Percentiles rank a stretch among this genome's conserved stretches.
Conservation (phyloP, 495 filamentous ascomycete species). For the Penicillium waksmanii region DNA sequence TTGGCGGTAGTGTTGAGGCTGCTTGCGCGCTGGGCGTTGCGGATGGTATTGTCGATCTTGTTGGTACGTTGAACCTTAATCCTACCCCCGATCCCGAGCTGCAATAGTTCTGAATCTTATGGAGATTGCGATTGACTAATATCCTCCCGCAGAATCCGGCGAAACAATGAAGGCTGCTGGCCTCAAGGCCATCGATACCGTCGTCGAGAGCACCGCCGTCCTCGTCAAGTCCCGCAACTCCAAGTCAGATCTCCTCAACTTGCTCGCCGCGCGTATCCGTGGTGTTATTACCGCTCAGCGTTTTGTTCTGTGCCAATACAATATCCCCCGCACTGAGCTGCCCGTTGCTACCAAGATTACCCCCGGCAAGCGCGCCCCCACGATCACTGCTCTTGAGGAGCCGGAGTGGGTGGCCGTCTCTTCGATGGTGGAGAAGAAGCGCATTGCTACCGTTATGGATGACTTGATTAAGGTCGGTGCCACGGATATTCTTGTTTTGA, state of each 20-base stretch:
- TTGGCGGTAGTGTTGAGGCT: constrained; percentile 95
- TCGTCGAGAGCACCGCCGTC: constrained; percentile 81
- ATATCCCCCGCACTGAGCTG: constrained; percentile 73
- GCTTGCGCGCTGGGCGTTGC: constrained; percentile 95
- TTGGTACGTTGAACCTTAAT: constrained; percentile 59
- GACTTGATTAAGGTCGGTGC: constrained; percentile 78
- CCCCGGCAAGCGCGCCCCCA: constrained; percentile 92
- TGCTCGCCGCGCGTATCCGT: constrained; percentile 79
- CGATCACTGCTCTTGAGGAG: constrained; percentile 83
- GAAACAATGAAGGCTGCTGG: constrained; percentile 98
- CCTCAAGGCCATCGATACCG: constrained; percentile 94
- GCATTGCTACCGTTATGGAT: constrained; percentile 90
- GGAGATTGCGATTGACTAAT: no score
- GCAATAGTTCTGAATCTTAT: no score
- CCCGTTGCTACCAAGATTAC: constrained; percentile 74
- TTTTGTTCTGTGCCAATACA: constrained; percentile 96
- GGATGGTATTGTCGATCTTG: constrained; percentile 95
- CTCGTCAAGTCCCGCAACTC: constrained; percentile 89
- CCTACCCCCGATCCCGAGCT: no score
- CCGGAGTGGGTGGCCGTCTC: constrained; percentile 91
- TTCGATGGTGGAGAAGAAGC: constrained; percentile 92
- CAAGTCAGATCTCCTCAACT: constrained; percentile 77
- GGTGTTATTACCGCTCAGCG: constrained; percentile 96
- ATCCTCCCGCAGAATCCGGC: constrained; percentile 74
- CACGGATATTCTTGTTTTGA: constrained; percentile 82